These are phyloP conservation scores for Stramenopiles sp. DNA, from an alignment of 352 stramenopile genomes.

Conservation along the genomic window DNA sequence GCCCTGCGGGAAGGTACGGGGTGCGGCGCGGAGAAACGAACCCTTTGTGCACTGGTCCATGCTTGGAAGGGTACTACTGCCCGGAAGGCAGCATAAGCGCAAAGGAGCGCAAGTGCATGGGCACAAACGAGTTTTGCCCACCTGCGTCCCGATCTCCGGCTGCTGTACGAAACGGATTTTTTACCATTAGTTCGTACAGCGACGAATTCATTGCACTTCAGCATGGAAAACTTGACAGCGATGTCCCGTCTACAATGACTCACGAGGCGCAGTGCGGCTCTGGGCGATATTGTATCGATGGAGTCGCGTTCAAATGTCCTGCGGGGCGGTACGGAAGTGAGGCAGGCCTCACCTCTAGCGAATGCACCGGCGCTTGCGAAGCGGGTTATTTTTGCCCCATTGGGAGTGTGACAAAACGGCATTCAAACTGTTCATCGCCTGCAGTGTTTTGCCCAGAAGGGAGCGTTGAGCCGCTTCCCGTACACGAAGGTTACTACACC, in stretches of 20 bases:
- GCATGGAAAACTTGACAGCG: conserved; percentile 14
- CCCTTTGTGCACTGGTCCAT: conserved; percentile 3
- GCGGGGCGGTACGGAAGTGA: conserved; percentile 12
- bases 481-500: conserved; percentile 19
- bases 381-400: conserved; percentile 14
- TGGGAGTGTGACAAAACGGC: neutral
- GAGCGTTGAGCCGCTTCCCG: conserved; percentile 10
- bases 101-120: conserved; percentile 12
- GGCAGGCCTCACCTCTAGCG: neutral
- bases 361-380: conserved; percentile 11
- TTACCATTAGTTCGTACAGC: neutral
- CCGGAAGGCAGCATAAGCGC: conserved; percentile 14
- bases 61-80: conserved; percentile 20
- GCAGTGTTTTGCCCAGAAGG: conserved; percentile 19
- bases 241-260: neutral
- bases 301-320: conserved; percentile 12
- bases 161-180: neutral
- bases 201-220: neutral
- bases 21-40: neutral
- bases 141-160: neutral
- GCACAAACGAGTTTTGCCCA: neutral
- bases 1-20: neutral
- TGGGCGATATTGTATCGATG: conserved; percentile 16
- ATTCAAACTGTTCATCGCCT: neutral
- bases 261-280: neutral